Base-by-base conservation (phyloP, 2,329 filamentous ascomycete genomes). In the Xylaria sp. region DNA sequence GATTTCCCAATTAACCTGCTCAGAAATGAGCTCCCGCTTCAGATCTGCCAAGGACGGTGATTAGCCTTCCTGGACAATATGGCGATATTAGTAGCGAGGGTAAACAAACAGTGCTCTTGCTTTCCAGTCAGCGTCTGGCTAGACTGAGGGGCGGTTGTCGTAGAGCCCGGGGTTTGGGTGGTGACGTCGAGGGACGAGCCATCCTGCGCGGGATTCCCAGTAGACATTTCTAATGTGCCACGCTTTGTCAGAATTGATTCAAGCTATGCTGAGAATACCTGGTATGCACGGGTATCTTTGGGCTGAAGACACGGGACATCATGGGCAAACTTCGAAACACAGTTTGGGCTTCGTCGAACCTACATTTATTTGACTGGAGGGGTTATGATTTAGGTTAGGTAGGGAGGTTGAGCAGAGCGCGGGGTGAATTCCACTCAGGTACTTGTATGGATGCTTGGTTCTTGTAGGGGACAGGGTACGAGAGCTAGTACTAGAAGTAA, bases 1-100 rank as follows among this genome's bases (percentile, higher is more conserved):
- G 78, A 99, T 97, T 82, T 99, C 96, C 83, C 87, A 92, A 80
- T 91, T 89, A 71, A 96, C 94, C 84, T 99, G 95, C 78, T 93
- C 90, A 62, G 92, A 91, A 71, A 99, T 90, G 77, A 99, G 91
- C 81, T 99, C 96, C 78, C 96, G 91, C 83, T 99, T 99, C 74
- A 99, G 90, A 79, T 99, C 94, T 97, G 78, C 36, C 43, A 66
- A 43, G 10, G 2, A 67, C 1, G 39, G 39, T 13, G 63, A 70
- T 79, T 70, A 80, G 68, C 52, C 15, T 55, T 13, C 33, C 46
- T n/a, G 4, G 31, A 10, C 15, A 57, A 43, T 7, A 59, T 31
- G 28, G 48, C n/a, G 52, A 62, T 20, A 55, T 4, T 1, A 3
- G 31, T 31, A 15, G 31, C 39, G 68, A 49, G 48, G 9, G 36